Conservation (phyloP, 2,329 filamentous ascomycete genomes). For the Cladosporium sp. region DNA sequence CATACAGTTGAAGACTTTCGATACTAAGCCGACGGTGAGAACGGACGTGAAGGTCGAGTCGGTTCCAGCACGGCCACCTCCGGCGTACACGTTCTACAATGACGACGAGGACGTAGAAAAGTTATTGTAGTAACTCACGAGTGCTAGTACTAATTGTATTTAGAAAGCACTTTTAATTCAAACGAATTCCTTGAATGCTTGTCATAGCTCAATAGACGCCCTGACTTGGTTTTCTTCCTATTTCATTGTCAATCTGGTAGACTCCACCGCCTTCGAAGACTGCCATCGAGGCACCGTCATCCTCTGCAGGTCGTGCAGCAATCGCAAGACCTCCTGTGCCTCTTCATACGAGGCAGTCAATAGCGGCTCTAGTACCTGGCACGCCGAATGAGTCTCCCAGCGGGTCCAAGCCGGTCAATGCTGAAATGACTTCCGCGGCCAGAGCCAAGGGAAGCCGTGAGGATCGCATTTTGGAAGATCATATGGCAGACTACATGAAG, state of each 20-base stretch:
- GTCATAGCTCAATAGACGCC: no score
- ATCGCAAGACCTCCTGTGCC: conserved; percentile 18
- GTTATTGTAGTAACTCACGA: no score
- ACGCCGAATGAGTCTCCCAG: conserved; percentile 14
- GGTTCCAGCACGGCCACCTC: no score
- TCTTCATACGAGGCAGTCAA: conserved; percentile 17
- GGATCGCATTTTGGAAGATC: not conserved
- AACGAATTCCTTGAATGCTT: no score
- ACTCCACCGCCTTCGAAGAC: conserved; percentile 24
- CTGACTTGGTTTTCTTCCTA: no score
- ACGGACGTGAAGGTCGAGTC: conserved; percentile 7
- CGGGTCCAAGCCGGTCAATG: not conserved
- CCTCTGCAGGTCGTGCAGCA: conserved; percentile 18
- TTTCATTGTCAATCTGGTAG: conserved; percentile 19
- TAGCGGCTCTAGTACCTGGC: no score
- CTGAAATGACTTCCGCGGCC: not conserved
- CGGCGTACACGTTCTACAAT: no score
- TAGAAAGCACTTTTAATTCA: no score
- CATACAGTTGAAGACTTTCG: not conserved
- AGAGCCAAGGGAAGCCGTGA: not conserved
- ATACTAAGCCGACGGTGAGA: not conserved
- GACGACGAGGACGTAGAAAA: no score
- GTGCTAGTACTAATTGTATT: no score
- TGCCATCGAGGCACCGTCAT: conserved; percentile 15
- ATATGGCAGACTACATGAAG: no score